Evolutionary conservation across 78 protist genomes (phyloP), one percentile per base, ranked within the genome.

Genomic region (Dictyostelium firmibasis): DNA sequence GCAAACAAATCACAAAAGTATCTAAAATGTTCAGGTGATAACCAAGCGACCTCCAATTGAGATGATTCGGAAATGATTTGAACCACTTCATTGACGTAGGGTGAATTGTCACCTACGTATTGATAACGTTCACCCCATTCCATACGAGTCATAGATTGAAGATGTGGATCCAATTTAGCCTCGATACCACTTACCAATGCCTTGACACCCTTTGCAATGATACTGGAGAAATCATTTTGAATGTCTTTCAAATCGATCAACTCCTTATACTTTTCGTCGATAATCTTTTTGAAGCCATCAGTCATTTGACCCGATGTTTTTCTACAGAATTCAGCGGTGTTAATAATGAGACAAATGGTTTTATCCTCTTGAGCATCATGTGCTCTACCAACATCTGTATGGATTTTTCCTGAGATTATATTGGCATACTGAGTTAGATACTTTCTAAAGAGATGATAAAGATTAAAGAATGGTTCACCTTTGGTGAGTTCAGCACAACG

Each of bases 1-100:
- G 84, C 91, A 72, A 93, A 83, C n/a, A 70, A 9, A 82, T 93
- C 96, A 31, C 96, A 93, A 83, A 84, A 93, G 38, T 86, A 93
- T 62, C 47, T 81, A 33, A 72, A 93, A 53, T 93, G 92, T 14
- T 36, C 72, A 1, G 87, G 53, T 60, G 96, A 74, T 53, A 86
- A 29, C 70, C 82, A 78, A 2, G n/a, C 79, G 1, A 36, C 62
- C 13, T 44, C 81, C 3, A 84, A 16, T 25, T 47, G 36, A 43
- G 35, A 16, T 11, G 60, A n/a, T 2, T 78, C 91, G 1, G 60
- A 38, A n/a, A 86, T 93, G 44, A 81, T 86, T 2, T 10, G 27
- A 3, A 41, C 31, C 3, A 93, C 86, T 1, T 86, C 74, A 31
- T 85, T 85, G 10, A 83, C 92, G 41, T 93, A 93, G 0, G 91